phyloP scores from a whole-genome alignment of 208 protist genomes.

The Wallacemonas sp. region DNA sequence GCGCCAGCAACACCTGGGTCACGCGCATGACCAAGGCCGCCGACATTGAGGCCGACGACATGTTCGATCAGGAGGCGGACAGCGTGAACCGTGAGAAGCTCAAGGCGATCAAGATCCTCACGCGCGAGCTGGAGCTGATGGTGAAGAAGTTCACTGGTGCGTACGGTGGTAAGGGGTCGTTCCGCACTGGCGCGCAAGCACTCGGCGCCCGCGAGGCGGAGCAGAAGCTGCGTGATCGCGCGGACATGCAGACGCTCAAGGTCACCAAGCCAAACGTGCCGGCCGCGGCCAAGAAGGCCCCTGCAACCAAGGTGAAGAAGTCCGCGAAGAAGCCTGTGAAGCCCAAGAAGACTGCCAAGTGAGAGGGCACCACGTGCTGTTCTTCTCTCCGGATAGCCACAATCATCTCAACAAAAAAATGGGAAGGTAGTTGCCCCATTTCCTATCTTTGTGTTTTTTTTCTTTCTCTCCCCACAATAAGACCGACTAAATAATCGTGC shows the following conservation, averaged over 20 bases:
- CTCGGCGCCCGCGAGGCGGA: conserved; percentile 78
- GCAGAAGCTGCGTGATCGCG: conserved; percentile 65
- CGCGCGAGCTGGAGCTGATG: conserved; percentile 59
- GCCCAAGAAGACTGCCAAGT: background rate
- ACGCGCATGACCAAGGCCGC: conserved; percentile 73
- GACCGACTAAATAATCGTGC: no score
- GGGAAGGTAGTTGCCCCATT: no score
- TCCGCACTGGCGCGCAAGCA: conserved; percentile 73
- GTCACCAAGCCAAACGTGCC: background rate
- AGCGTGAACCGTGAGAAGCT: conserved; percentile 67
- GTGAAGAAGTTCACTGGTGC: conserved; percentile 69
- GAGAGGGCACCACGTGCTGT: no score
- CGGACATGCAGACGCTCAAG: conserved; percentile 51
- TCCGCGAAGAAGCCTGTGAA: conserved; percentile 8
- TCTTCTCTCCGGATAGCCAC: no score
- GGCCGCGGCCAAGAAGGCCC: background rate
- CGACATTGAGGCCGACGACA: conserved; percentile 81
- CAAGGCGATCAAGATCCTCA: conserved; percentile 78
- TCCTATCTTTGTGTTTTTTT: background rate
- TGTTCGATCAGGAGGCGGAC: conserved; percentile 78
- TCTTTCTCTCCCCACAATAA: background rate
- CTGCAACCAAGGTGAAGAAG: conserved; percentile 2
- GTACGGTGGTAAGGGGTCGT: conserved; percentile 79
- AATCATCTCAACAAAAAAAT: no score
- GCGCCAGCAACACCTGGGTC: conserved; percentile 70